A percentile compares a stretch with the other conserved stretches of the same genome.
phyloP scores from a whole-genome alignment of 257 asterid genomes.

The Echites panduratus region DNA sequence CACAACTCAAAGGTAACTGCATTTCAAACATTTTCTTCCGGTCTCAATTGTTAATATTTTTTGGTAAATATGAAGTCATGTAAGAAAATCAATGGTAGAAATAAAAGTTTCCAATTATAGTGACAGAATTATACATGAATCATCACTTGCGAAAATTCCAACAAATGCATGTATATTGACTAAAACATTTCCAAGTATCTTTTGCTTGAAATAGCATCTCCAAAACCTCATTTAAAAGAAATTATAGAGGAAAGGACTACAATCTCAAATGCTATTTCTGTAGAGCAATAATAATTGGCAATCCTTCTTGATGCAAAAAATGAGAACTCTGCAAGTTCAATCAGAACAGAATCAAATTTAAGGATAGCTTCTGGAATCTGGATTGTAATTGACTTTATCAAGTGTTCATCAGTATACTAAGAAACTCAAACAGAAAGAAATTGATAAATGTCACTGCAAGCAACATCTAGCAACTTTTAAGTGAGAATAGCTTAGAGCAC shows the following conservation, averaged over 20 bases:
- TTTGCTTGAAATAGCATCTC: background rate
- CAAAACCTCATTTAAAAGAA: background rate
- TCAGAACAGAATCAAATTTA: conserved; percentile 7
- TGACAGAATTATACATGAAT: background rate
- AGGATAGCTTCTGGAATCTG: background rate
- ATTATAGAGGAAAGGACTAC: conserved; percentile 4
- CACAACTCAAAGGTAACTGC: conserved; percentile 66
- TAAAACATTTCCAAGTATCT: background rate
- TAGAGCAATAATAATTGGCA: conserved; percentile 54
- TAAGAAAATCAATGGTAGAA: too few relatives aligned
- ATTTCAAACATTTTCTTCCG: conserved; percentile 12
- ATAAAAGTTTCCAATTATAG: background rate
- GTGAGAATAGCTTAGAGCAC: background rate
- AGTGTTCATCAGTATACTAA: background rate
- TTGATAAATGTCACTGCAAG: background rate
- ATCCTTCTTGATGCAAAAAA: conserved; percentile 57
- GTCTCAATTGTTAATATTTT: background rate
- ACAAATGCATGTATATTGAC: background rate
- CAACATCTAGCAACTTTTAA: background rate
- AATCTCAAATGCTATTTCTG: conserved; percentile 53
- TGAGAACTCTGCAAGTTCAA: conserved; percentile 61
- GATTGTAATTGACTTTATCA: background rate
- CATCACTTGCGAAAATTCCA: background rate
- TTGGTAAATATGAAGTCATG: too few relatives aligned
- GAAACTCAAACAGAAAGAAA: background rate